Conservation (phyloP, 2,329 filamentous ascomycete species). For the Beauveria asiatica region DNA sequence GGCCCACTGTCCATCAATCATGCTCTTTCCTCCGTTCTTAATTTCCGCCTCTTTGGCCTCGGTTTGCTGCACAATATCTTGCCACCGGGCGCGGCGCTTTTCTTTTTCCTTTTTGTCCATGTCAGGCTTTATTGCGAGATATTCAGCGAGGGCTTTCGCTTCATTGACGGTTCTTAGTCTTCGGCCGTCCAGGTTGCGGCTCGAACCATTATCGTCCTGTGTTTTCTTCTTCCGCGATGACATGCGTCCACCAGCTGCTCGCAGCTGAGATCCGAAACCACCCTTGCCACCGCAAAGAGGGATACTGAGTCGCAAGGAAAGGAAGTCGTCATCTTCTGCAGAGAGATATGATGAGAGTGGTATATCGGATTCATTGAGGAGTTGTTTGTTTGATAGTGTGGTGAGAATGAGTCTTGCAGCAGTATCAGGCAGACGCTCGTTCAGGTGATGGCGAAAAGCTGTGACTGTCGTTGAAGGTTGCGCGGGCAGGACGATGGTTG, state of each 20-base stretch:
- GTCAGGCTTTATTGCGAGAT: constrained; percentile 88
- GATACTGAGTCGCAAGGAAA: constrained; percentile 72
- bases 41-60: constrained; percentile 80
- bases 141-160: constrained; percentile 90
- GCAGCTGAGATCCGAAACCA: constrained; percentile 93
- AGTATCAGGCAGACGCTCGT: constrained; percentile 50
- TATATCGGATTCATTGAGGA: constrained; percentile 44
- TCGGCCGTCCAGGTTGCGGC: constrained; percentile 85
- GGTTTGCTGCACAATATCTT: constrained; percentile 76
- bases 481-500: constrained; percentile 74
- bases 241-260: constrained; percentile 96
- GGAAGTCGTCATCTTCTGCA: constrained; percentile 52
- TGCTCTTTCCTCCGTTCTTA: constrained; percentile 59
- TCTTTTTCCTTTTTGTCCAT: constrained; percentile 96
- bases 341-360: constrained; percentile 56
- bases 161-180: constrained; percentile 87
- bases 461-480: constrained; percentile 54
- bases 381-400: constrained; percentile 67
- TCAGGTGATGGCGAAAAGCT: constrained; percentile 56
- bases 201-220: constrained; percentile 80
- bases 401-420: constrained; percentile 65
- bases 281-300: constrained; percentile 89
- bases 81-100: constrained; percentile 73
- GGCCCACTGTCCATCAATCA: constrained; percentile 85
- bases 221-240: constrained; percentile 85